phyloP scores from a whole-genome alignment of 441 rosid genomes.

The Populus hybrid region DNA sequence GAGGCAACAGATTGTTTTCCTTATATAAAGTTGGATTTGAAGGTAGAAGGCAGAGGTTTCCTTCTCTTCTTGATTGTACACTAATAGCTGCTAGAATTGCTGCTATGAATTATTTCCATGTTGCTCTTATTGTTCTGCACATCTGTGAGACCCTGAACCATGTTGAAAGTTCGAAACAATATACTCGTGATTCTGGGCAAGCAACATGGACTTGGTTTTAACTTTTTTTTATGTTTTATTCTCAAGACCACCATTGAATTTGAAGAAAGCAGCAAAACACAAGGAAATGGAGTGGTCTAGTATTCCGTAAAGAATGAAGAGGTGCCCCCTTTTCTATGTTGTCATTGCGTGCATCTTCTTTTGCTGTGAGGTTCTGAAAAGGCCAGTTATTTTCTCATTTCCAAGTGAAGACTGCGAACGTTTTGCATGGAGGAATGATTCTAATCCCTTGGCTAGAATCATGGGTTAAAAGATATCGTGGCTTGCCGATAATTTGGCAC shows the following conservation, averaged over 20 bases:
- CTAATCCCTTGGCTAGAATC: neutral
- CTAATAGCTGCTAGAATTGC: constrained; percentile 28
- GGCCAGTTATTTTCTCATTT: neutral
- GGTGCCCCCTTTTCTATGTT: neutral
- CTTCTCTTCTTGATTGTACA: constrained; percentile 26
- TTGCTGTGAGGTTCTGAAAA: neutral
- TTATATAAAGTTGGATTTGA: constrained; percentile 27
- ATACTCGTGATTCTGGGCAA: constrained; percentile 3
- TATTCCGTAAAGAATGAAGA: neutral
- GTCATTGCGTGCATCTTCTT: neutral
- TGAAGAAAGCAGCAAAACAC: neutral
- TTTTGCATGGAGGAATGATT: neutral
- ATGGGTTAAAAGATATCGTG: neutral
- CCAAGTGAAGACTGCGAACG: neutral
- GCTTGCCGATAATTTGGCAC: neutral
- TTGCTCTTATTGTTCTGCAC: neutral
- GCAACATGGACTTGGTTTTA: constrained; percentile 3
- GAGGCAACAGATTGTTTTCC: constrained; percentile 24
- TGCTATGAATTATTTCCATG: constrained; percentile 25
- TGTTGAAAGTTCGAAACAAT: neutral
- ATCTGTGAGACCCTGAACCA: constrained; percentile 16
- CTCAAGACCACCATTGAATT: neutral
- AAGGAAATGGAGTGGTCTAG: neutral
- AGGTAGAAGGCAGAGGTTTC: constrained; percentile 25
- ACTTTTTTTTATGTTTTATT: neutral